Conservation (phyloP, 1,139 yeast genomes). For the Candida buenavistaensis region DNA sequence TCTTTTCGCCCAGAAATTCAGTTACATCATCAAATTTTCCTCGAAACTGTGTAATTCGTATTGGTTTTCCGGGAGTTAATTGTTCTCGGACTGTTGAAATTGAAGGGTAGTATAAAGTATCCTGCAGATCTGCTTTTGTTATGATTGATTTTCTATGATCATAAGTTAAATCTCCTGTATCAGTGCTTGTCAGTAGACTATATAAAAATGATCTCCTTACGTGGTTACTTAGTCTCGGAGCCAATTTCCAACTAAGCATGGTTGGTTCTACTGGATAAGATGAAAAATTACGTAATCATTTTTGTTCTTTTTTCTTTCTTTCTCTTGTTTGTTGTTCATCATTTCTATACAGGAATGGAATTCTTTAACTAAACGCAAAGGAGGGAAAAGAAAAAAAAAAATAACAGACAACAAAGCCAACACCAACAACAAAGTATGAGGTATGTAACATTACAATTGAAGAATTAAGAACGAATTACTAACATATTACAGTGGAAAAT, state of each 20-base stretch:
- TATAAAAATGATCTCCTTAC: too few species aligned
- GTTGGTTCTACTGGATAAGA: too few species aligned
- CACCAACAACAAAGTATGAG: not conserved
- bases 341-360: too few species aligned
- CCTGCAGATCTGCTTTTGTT: conserved; percentile 5
- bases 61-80: conserved; percentile 16
- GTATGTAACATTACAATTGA: not conserved
- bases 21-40: conserved; percentile 23
- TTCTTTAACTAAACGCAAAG: too few species aligned
- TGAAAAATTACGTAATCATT: too few species aligned
- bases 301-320: too few species aligned
- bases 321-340: too few species aligned
- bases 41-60: conserved; percentile 19
- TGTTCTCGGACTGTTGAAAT: conserved; percentile 15
- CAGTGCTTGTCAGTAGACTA: conserved; percentile 1
- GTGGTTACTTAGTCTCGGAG: too few species aligned
- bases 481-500: conserved; percentile 62
- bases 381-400: too few species aligned
- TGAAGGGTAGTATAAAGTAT: conserved; percentile 19
- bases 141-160: conserved; percentile 4
- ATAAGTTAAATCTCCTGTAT: conserved; percentile 1
- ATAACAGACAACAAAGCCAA: too few species aligned
- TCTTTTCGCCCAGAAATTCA: conserved; percentile 13
- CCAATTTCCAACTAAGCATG: too few species aligned
- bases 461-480: not conserved